phyloP scores from a whole-genome alignment of 306 rosid genomes.

The Myrica gale region DNA sequence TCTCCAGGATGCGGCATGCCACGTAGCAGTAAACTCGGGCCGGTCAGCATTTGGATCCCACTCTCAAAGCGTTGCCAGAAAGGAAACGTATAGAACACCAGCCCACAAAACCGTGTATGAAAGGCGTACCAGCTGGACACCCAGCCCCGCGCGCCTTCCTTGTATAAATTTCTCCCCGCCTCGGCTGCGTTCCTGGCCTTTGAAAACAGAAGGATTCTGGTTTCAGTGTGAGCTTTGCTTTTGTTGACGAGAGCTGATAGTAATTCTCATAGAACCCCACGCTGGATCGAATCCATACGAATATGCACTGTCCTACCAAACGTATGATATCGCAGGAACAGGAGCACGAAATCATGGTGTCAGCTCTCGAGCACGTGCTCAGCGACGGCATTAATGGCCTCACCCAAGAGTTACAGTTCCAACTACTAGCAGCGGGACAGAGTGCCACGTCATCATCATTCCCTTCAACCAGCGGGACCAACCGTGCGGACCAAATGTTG shows the following conservation, averaged over 20 bases:
- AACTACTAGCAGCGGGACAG: neutral
- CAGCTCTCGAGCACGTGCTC: constrained; percentile 47
- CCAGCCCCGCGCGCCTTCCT: neutral
- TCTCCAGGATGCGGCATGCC: neutral
- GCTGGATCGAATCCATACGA: neutral
- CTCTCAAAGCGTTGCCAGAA: neutral
- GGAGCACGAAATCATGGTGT: constrained; percentile 57
- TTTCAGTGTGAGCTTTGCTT: too few relatives aligned
- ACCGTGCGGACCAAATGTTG: neutral
- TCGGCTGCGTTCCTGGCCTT: neutral
- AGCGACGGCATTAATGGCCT: constrained; percentile 16
- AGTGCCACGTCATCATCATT: constrained; percentile 14
- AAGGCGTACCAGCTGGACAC: neutral
- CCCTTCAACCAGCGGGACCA: constrained; percentile 8
- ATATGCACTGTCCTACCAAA: neutral
- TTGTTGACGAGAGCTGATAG: too few relatives aligned
- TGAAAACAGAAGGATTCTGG: neutral
- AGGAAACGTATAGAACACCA: too few relatives aligned
- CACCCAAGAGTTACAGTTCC: neutral
- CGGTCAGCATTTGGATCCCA: neutral
- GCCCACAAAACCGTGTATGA: neutral
- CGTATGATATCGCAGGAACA: constrained; percentile 18
- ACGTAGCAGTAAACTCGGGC: neutral
- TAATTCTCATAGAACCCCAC: neutral
- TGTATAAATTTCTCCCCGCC: too few relatives aligned